These are phyloP conservation scores for Kwoniella bestiolae DNA, from an alignment of 768 basidiomycete species.

Conservation along the genomic window DNA sequence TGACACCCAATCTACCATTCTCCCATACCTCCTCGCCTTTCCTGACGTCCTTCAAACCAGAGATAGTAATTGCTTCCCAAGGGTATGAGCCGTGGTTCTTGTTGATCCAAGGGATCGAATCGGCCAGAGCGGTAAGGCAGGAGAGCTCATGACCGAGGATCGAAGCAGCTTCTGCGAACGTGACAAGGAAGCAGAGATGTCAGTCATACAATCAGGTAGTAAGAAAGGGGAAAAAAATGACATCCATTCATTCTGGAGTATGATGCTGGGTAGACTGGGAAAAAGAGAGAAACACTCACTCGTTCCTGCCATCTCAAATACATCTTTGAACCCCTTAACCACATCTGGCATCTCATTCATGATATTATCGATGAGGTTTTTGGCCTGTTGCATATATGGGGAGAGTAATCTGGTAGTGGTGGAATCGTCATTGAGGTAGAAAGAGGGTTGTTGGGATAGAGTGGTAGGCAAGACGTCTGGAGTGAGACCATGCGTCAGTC, in stretches of 20 bases:
- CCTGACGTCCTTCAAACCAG: slow-evolving; percentile 38
- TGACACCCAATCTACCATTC: slow-evolving; percentile 41
- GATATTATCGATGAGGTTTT: slow-evolving; percentile 38
- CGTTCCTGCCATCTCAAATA: slow-evolving; percentile 48
- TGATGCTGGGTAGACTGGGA: neutral
- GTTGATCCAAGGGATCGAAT: slow-evolving; percentile 46
- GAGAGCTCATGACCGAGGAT: slow-evolving; percentile 46
- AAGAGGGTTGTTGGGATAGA: slow-evolving; percentile 40
- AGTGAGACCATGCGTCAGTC: too few species aligned
- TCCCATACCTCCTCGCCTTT: slow-evolving; percentile 44
- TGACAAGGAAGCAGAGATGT: too few species aligned
- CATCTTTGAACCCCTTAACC: slow-evolving; percentile 48
- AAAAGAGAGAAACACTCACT: slow-evolving; percentile 35
- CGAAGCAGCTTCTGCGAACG: slow-evolving; percentile 49
- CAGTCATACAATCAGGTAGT: too few species aligned
- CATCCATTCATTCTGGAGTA: neutral
- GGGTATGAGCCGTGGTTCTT: slow-evolving; percentile 24
- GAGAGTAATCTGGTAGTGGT: slow-evolving; percentile 38
- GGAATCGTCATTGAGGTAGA: slow-evolving; percentile 47
- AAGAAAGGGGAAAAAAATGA: neutral
- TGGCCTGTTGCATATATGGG: slow-evolving; percentile 50
- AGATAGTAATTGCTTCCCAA: slow-evolving; percentile 53
- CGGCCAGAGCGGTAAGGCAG: slow-evolving; percentile 49
- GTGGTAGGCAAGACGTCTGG: slow-evolving; percentile 49
- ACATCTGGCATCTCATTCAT: slow-evolving; percentile 38